Evolutionary conservation across 495 filamentous ascomycete genomes (phyloP).

Genomic region (Neurospora terricola): DNA sequence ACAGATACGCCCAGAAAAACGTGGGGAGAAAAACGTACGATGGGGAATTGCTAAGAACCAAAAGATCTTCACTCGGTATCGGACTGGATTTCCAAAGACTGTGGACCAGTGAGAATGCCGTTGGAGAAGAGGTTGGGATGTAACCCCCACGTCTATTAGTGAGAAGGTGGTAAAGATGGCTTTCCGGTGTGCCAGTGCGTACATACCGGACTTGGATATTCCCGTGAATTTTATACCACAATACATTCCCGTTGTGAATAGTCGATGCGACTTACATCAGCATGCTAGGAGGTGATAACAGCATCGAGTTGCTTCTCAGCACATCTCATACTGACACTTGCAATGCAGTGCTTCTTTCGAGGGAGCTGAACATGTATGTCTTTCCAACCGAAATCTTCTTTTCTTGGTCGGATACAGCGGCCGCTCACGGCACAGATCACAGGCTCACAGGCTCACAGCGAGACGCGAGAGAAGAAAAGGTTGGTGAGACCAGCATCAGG

Average conservation of each 20-base stretch:
- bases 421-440: not conserved
- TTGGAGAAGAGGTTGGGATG: not conserved
- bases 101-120: not conserved
- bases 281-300: not conserved
- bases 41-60: not conserved
- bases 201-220: not conserved
- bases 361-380: not conserved
- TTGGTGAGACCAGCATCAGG: not conserved
- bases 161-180: not conserved
- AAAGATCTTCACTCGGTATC: not conserved
- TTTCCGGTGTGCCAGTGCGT: not conserved
- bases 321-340: not conserved
- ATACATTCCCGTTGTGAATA: not conserved
- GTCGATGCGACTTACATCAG: not conserved
- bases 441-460: not conserved
- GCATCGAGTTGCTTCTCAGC: not conserved
- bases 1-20: not conserved
- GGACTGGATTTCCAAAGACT: not conserved
- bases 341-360: not conserved
- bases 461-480: not conserved
- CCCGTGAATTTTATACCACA: not conserved
- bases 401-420: not conserved
- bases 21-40: not conserved
- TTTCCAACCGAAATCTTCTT: not conserved
- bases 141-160: not conserved